These are phyloP conservation scores for Handroanthus guayacan DNA, from an alignment of 257 asterid species.

Conservation along the genomic window DNA sequence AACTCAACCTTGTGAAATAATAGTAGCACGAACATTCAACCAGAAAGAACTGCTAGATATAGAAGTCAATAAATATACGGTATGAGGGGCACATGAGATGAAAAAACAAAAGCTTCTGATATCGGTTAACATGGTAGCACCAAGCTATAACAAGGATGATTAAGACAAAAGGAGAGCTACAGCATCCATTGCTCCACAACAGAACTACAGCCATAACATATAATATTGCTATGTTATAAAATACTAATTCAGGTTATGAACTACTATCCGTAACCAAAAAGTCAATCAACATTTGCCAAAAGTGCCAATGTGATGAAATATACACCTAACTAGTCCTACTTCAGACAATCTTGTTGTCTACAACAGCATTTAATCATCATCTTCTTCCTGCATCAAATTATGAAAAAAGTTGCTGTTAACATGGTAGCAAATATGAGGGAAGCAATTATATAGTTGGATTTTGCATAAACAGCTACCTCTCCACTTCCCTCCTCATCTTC, in stretches of 20 bases:
- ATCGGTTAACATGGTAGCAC: too few species aligned
- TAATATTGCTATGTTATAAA: constrained; percentile 14
- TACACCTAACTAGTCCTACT: constrained; percentile 9
- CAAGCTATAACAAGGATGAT: background rate
- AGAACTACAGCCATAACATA: background rate
- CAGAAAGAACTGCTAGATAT: background rate
- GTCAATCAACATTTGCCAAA: constrained; percentile 12
- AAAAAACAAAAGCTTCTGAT: too few species aligned
- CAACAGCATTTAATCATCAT: constrained; percentile 41
- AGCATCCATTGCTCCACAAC: constrained; percentile 11
- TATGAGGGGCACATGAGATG: too few species aligned
- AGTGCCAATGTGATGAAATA: constrained; percentile 10
- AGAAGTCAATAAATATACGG: background rate
- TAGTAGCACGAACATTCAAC: background rate
- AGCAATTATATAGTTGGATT: background rate
- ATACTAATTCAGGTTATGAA: background rate
- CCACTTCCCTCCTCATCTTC: constrained; percentile 59
- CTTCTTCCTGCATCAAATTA: constrained; percentile 44
- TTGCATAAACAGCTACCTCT: constrained; percentile 48
- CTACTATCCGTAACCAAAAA: constrained; percentile 24
- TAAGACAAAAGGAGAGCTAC: background rate
- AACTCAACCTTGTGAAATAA: too few species aligned
- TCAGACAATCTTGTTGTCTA: background rate
- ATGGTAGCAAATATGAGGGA: too few species aligned
- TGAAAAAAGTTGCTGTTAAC: background rate